These are phyloP conservation scores for Pterocarpus santalinus DNA, from an alignment of 306 rosid genomes.

Conservation along the genomic window DNA sequence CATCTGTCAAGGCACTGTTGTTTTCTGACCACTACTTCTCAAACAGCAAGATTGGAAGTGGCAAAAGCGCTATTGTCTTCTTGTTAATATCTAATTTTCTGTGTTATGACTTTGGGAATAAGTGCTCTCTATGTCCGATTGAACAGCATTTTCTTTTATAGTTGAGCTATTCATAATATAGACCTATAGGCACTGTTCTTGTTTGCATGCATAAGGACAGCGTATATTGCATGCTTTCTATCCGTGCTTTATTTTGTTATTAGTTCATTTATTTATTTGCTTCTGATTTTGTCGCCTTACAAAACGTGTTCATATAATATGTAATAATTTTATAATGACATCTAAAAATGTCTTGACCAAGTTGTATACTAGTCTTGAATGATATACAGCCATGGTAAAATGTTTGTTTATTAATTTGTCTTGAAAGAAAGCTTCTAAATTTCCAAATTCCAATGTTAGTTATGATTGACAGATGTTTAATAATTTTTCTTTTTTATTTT, in stretches of 20 bases:
- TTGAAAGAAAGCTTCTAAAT: not conserved
- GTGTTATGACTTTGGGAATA: slow-evolving; percentile 42
- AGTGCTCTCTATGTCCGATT: slow-evolving; percentile 13
- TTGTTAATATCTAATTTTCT: not conserved
- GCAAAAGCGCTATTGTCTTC: slow-evolving; percentile 31
- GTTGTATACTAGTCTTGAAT: not conserved
- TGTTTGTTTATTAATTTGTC: not conserved
- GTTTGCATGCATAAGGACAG: slow-evolving; percentile 48
- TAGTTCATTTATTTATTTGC: not conserved
- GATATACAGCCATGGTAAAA: not conserved
- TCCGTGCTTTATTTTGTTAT: slow-evolving; percentile 2
- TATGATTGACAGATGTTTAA: not conserved
- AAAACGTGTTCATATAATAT: not conserved
- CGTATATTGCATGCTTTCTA: slow-evolving; percentile 38
- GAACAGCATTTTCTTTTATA: slow-evolving; percentile 36
- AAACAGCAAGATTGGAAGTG: slow-evolving; percentile 20
- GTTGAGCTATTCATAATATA: not conserved
- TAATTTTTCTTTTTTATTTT: not conserved
- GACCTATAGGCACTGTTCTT: slow-evolving; percentile 12
- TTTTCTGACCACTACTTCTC: not conserved
- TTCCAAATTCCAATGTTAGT: slow-evolving; percentile 6
- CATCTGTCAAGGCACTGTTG: slow-evolving; percentile 8
- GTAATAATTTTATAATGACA: not conserved
- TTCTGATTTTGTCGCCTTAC: slow-evolving; percentile 12
- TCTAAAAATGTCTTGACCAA: not conserved